Percentiles rank a stretch among this genome's conserved stretches.
Evolutionary conservation across 2,329 filamentous ascomycete genomes (phyloP).

Genomic region (Xylariaceae sp.): DNA sequence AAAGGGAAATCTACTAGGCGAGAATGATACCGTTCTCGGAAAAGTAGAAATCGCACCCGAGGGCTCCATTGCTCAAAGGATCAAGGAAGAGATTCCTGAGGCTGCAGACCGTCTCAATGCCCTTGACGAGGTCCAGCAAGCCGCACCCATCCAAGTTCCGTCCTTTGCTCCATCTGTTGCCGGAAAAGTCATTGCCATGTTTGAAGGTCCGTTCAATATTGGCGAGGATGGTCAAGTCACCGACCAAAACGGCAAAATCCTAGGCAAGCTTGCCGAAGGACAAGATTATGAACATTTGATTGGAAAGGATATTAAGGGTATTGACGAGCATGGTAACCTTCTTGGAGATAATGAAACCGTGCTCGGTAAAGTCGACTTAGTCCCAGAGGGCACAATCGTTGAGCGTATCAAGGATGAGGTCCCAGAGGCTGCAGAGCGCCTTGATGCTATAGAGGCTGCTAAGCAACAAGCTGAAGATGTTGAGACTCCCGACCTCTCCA

Average conservation of each 20-base stretch:
- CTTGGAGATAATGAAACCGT: constrained; percentile 69
- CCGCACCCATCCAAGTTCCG: constrained; percentile 36
- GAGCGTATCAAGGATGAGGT: constrained; percentile 42
- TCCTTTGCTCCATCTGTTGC: constrained; percentile 42
- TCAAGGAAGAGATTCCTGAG: constrained; percentile 41
- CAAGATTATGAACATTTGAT: constrained; percentile 41
- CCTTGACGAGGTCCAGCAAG: constrained; percentile 43
- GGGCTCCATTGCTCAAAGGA: constrained; percentile 43
- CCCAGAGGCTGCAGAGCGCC: constrained; percentile 39
- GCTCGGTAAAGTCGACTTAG: constrained; percentile 63
- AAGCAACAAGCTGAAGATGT: constrained; percentile 27
- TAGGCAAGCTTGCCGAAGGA: constrained; percentile 41
- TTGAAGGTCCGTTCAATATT: constrained; percentile 48
- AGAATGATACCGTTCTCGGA: constrained; percentile 67
- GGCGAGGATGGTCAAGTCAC: constrained; percentile 54
- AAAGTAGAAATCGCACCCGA: constrained; percentile 60
- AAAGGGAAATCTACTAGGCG: constrained; percentile 69
- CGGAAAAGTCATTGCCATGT: constrained; percentile 42
- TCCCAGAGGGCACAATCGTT: constrained; percentile 50
- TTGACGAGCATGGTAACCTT: constrained; percentile 69
- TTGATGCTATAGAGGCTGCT: constrained; percentile 45
- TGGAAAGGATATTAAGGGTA: constrained; percentile 70
- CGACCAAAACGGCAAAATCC: constrained; percentile 51
- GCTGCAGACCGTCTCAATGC: constrained; percentile 49
- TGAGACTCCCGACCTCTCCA: constrained; percentile 37